Conservation (phyloP, 2,329 filamentous ascomycete genomes). For the Fusarium agapanthi region DNA sequence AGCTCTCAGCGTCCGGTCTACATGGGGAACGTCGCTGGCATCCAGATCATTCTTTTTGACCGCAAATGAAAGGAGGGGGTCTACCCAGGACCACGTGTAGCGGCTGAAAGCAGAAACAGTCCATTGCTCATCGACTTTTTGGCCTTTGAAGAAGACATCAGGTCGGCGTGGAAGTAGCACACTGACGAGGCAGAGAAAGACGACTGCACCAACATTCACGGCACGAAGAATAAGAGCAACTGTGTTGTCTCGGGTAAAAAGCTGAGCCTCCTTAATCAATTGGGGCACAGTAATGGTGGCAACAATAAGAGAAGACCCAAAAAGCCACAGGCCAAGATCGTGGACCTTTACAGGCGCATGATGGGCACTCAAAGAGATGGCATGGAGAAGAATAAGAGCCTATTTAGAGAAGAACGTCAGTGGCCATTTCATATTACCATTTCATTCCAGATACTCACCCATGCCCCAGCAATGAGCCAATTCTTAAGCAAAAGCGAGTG, state of each 20-base stretch:
- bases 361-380: conserved; percentile 57
- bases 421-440: background rate
- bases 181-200: conserved; percentile 58
- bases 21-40: conserved; percentile 67
- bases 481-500: conserved; percentile 61
- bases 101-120: conserved; percentile 68
- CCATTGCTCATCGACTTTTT: conserved; percentile 69
- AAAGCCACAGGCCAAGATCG: conserved; percentile 61
- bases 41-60: conserved; percentile 67
- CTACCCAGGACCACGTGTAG: conserved; percentile 73
- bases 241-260: conserved; percentile 46
- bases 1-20: conserved; percentile 64
- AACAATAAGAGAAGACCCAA: conserved; percentile 57
- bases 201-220: conserved; percentile 54
- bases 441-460: conserved; percentile 61
- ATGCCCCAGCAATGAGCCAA: conserved; percentile 68
- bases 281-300: conserved; percentile 56
- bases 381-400: conserved; percentile 63
- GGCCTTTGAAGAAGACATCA: conserved; percentile 67
- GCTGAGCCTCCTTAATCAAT: conserved; percentile 49
- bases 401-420: conserved; percentile 41
- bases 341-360: conserved; percentile 63
- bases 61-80: conserved; percentile 62
- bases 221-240: conserved; percentile 57
- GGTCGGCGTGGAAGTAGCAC: conserved; percentile 72